These are phyloP conservation scores for Lepidium africanum DNA, from an alignment of 345 rosid species.

Conservation along the genomic window DNA sequence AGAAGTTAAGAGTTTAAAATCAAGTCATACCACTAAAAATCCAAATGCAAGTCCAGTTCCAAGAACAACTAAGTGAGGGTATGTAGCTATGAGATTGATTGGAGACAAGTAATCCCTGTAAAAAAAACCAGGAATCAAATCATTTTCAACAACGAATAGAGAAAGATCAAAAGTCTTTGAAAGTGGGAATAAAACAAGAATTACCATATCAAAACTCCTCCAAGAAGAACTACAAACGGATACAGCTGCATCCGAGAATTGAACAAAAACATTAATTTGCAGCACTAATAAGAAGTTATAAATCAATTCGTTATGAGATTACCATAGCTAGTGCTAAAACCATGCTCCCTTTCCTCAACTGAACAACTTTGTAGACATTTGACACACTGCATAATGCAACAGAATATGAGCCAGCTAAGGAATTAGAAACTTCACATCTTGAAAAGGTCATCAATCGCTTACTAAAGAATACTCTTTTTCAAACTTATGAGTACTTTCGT, in stretches of 20 bases:
- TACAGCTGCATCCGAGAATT: conserved; percentile 50
- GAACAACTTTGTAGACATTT: conserved; percentile 80
- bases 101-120: conserved; percentile 49
- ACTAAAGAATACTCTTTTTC: background rate
- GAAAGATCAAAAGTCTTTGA: background rate
- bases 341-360: conserved; percentile 84
- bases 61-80: conserved; percentile 78
- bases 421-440: background rate
- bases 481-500: background rate
- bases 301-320: conserved; percentile 10
- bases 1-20: background rate
- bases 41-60: conserved; percentile 99
- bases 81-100: conserved; percentile 61
- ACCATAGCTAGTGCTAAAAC: conserved; percentile 94
- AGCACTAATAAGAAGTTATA: background rate
- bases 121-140: background rate
- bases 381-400: conserved; percentile 43
- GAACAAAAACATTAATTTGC: conserved; percentile 16
- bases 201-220: conserved; percentile 86
- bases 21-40: conserved; percentile 80
- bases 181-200: conserved; percentile 4
- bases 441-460: background rate
- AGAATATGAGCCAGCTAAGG: background rate
- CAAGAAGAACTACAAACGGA: conserved; percentile 81
- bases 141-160: background rate